These are phyloP conservation scores for Cyberlindnera veronae DNA, from an alignment of 805 yeast species.

Conservation along the genomic window DNA sequence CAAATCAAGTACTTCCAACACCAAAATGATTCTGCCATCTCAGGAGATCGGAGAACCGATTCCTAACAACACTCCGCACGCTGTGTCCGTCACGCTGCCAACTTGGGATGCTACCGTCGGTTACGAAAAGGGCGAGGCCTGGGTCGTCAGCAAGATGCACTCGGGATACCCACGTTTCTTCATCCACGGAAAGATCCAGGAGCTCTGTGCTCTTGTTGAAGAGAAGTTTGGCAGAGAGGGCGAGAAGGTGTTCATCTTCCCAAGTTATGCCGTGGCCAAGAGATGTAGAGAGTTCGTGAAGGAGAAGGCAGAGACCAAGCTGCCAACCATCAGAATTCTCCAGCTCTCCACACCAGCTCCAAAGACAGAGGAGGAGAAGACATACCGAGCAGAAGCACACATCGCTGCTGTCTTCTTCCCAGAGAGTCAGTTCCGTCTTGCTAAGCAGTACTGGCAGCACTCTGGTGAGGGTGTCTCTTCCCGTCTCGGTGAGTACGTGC, in stretches of 20 bases:
- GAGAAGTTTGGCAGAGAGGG: constrained; percentile 75
- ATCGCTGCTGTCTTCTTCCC: constrained; percentile 75
- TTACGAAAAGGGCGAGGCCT: constrained; percentile 84
- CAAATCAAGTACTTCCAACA: background rate
- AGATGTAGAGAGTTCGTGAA: constrained; percentile 79
- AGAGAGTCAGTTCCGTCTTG: constrained; percentile 55
- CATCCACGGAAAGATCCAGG: constrained; percentile 60
- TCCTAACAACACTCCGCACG: constrained; percentile 87
- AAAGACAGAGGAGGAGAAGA: constrained; percentile 50
- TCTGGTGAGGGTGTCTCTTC: constrained; percentile 96
- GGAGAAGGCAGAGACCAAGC: constrained; percentile 30
- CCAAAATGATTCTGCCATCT: constrained; percentile 20
- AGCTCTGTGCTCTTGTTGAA: constrained; percentile 51
- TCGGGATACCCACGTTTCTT: constrained; percentile 90
- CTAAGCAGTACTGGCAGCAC: constrained; percentile 94
- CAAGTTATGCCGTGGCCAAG: constrained; percentile 75
- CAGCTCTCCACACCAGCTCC: constrained; percentile 75
- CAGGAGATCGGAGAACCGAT: constrained; percentile 71
- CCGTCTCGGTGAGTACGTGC: constrained; percentile 79
- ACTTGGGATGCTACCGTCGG: constrained; percentile 94
- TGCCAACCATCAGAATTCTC: constrained; percentile 53
- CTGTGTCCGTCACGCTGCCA: constrained; percentile 92
- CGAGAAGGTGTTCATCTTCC: constrained; percentile 73
- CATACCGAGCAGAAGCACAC: constrained; percentile 58
- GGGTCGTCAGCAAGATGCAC: constrained; percentile 73